These are phyloP conservation scores for Hypoxylon trugodes DNA, from an alignment of 495 filamentous ascomycete genomes.

Conservation along the genomic window DNA sequence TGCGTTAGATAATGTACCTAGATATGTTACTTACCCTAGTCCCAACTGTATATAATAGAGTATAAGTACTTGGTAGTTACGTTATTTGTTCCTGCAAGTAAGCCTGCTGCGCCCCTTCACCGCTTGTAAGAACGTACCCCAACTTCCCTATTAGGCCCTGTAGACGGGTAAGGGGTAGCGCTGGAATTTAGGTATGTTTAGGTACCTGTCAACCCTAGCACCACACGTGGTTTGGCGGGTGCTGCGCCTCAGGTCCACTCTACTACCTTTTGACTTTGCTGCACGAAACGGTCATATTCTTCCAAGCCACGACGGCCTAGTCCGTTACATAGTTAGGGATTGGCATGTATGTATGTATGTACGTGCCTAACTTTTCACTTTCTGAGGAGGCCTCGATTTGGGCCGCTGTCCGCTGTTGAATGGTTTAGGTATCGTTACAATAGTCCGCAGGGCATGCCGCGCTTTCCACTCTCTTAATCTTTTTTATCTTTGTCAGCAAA, in stretches of 20 bases:
- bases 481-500: constrained; percentile 26
- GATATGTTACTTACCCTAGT: neutral
- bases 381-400: constrained; percentile 34
- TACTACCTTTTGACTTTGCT: neutral
- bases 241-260: constrained; percentile 28
- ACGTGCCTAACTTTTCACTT: no score
- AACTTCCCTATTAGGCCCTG: constrained; percentile 19
- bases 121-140: constrained; percentile 20
- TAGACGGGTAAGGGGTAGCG: neutral
- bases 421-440: neutral
- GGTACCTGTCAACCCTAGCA: constrained; percentile 1
- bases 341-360: no score
- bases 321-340: no score
- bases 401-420: constrained; percentile 17
- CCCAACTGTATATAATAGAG: neutral
- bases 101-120: constrained; percentile 34
- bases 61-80: neutral
- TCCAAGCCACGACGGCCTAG: constrained; percentile 8
- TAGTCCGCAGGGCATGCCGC: neutral
- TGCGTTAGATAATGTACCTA: neutral
- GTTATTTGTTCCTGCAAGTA: constrained; percentile 20
- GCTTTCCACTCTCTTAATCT: neutral
- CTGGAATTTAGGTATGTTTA: no score
- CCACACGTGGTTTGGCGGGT: constrained; percentile 35
- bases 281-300: constrained; percentile 26